Base-by-base conservation (phyloP, 768 basidiomycete genomes). In the Leccinum rimulosum region DNA sequence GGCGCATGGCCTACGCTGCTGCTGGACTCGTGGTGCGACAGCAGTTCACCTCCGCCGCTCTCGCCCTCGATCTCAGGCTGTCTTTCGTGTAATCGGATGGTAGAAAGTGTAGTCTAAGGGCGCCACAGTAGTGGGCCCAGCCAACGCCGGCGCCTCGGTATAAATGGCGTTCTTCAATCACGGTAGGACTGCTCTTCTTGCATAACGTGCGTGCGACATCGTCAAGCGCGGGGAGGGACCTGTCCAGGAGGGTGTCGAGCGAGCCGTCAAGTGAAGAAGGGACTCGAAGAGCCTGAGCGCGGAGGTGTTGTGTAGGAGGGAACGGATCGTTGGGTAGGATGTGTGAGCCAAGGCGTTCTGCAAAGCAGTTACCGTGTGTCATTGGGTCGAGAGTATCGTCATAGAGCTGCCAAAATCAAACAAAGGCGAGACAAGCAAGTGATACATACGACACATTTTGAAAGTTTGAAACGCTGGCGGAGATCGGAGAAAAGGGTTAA, bases 271-370 rank as follows among this genome's bases (percentile, higher is more conserved):
- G 82, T 4, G 88, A 85, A 1, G 82, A 79, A 98, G 82, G 1
- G 94, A 91, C 3, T 79, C 74, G 1, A 85, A 79, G 57, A 97
- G 82, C 0, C 84, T 49, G 84, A 84, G 22, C 22, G 22, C 22
- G 4, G 92, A 91, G n/a, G 89, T 88, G 50, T 81, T 73, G 70
- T 95, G 93, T 11, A 95, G 10, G 11, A 10, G 81, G 19, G 91
- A 88, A 62, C 96, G 83, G 71, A 97, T 96, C 0, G 93, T 93
- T 30, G 90, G 85, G 73, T 97, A 95, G 27, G 94, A 94, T 3
- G 92, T 87, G 60, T 93, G 89, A 55, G 94, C 95, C 14, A 98
- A 82, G 45, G 89, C 88, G 11, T 91, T 95, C 61, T 97, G 80
- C 57, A 93, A 95, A 48, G 91, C 88, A 6, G 93, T 93, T 55